Evolutionary conservation across 345 rosid species (phyloP), one percentile per base, ranked within the genome.

Genomic region (Citrus inodora): DNA sequence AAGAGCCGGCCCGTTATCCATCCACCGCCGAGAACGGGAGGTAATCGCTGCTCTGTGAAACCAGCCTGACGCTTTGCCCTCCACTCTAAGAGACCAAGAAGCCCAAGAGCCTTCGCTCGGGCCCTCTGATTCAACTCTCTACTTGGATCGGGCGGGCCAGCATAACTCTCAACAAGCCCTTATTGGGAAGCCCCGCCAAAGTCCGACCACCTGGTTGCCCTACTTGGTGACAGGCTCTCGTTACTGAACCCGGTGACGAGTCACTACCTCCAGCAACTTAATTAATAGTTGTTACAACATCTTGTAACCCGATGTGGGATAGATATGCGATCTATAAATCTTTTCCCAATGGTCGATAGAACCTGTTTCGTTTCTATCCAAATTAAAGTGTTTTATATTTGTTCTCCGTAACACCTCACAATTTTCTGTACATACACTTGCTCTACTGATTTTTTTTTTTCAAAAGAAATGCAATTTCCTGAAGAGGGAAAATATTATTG

Each of bases 31-130:
- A 42, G 61, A 88, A 80, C 28, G 84, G 79, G 84, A 86, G 72
- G 83, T 84, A 1, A 1, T 76, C 85, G 83, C 80, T 83, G 88
- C 88, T 85, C 85, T 81, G 83, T 87, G 82, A 86, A 76, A 38
- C 88, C 88, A 87, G 85, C 86, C 87, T 88, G 70, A 81, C 85
- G 89, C 89, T 3, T 28, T 74, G 7, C 40, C 86, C 89, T 68
- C 87, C 83, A 0, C 84, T 81, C 59, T 46, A 46, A 2, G 75
- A 77, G 0, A n/a, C 7, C 60, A 46, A 0, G 67, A 0, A 5
- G 28, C 35, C 80, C 32, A 2, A n/a, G 66, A 4, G 17, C 87
- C 71, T 85, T 78, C 82, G 88, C 76, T 21, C 25, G 8, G 35
- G 16, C 3, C 59, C 0, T 80, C 7, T 0, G 7, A 5, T 22